These are phyloP conservation scores for Neurospora sp. DNA, from an alignment of 495 filamentous ascomycete species.

Conservation along the genomic window DNA sequence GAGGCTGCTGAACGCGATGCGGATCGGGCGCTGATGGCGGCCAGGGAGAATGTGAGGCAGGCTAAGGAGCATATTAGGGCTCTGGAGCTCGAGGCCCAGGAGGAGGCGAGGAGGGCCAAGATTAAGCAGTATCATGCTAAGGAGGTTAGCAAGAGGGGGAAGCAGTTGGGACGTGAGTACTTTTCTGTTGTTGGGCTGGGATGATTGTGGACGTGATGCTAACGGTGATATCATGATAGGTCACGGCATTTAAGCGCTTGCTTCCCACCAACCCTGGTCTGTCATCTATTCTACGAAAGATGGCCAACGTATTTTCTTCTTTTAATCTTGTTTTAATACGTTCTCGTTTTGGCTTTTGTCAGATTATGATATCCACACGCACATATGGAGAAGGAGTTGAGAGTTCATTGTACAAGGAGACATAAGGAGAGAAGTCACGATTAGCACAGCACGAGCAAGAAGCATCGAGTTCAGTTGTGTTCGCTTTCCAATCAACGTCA, in stretches of 20 bases:
- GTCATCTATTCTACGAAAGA: neutral
- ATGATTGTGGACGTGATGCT: neutral
- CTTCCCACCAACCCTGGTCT: neutral
- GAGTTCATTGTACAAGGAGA: neutral
- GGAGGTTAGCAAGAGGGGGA: conserved; percentile 53
- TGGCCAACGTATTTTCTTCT: neutral
- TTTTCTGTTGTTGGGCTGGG: neutral
- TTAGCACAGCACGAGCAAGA: neutral
- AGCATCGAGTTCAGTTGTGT: neutral
- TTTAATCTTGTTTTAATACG: neutral
- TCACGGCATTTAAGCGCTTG: neutral
- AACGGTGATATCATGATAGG: neutral
- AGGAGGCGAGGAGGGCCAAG: conserved; percentile 49
- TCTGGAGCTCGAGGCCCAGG: conserved; percentile 52
- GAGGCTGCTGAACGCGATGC: conserved; percentile 53
- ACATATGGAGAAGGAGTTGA: neutral
- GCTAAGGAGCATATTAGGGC: conserved; percentile 52
- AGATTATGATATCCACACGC: neutral
- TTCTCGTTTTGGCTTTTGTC: neutral
- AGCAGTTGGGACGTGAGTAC: conserved; percentile 53
- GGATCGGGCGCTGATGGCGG: conserved; percentile 47
- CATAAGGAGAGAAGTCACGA: neutral
- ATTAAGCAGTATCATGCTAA: conserved; percentile 57
- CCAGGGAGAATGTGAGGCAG: conserved; percentile 46
- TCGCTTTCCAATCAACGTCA: neutral